These are phyloP conservation scores for Immersiporthe knoxdaviesiana DNA, from an alignment of 2,329 filamentous ascomycete species.

Conservation along the genomic window DNA sequence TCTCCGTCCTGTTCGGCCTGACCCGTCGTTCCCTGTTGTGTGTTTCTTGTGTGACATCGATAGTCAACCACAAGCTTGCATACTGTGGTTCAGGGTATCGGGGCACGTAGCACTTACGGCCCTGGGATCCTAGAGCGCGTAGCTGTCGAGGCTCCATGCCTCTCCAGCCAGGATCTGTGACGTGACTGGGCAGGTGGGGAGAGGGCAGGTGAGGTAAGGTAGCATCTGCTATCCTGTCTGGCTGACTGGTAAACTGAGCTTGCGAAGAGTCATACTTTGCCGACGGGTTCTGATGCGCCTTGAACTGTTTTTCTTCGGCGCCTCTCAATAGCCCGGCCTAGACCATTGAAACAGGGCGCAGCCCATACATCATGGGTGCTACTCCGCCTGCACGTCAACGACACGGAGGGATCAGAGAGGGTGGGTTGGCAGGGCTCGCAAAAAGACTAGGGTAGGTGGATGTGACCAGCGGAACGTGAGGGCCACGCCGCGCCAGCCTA, in stretches of 20 bases:
- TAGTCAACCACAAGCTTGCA: conserved; percentile 10
- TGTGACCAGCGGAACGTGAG: not conserved
- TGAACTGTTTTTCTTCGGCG: not conserved
- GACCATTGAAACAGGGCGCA: not conserved
- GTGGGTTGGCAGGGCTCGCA: not conserved
- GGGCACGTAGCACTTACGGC: not conserved
- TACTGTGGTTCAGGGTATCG: not conserved
- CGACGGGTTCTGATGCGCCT: not conserved
- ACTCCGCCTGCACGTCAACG: not conserved
- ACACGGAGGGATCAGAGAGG: not conserved
- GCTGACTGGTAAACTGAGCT: not conserved
- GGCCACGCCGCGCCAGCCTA: not conserved
- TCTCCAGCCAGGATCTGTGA: not conserved
- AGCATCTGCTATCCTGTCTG: conserved; percentile 4
- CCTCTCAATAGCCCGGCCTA: not conserved
- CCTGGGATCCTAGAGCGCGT: not conserved
- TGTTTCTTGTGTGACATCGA: conserved; percentile 9
- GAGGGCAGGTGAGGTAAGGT: conserved; percentile 9
- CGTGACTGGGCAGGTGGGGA: conserved; percentile 2
- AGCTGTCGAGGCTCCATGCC: not conserved
- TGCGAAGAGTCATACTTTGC: not conserved
- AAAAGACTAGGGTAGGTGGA: not conserved
- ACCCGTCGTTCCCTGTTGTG: not conserved
- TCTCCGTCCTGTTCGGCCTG: conserved; percentile 1
- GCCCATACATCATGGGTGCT: not conserved